Evolutionary conservation across 2,329 filamentous ascomycete species (phyloP).

Genomic region (Stachybotrys chartarum): DNA sequence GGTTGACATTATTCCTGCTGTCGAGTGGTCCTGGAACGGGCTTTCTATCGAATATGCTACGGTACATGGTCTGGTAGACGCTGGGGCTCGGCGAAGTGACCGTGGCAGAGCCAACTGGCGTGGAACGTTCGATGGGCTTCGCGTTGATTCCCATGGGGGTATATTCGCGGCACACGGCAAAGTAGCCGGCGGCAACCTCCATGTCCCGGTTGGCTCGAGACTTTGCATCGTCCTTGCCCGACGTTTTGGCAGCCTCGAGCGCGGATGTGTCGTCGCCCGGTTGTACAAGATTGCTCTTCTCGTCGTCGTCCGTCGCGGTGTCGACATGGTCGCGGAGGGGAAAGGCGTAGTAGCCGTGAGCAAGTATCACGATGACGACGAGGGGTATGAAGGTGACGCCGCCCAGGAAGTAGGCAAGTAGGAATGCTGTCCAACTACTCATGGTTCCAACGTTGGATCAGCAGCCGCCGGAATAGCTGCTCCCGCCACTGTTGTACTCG

Average conservation of each 20-base stretch:
- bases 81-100: conserved; percentile 78
- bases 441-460: conserved; percentile 26
- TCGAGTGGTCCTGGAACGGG: conserved; percentile 39
- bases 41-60: conserved; percentile 87
- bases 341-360: conserved; percentile 63
- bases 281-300: conserved; percentile 37
- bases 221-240: conserved; percentile 54
- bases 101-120: conserved; percentile 67
- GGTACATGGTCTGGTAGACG: conserved; percentile 97
- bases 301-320: conserved; percentile 16
- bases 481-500: not conserved
- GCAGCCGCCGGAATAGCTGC: not conserved
- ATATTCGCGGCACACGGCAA: conserved; percentile 91
- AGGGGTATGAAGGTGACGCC: conserved; percentile 84
- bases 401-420: conserved; percentile 75
- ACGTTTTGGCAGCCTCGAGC: conserved; percentile 54
- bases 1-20: conserved; percentile 37
- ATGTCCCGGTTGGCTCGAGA: conserved; percentile 50
- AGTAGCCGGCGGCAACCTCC: conserved; percentile 84
- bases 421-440: conserved; percentile 48
- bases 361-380: conserved; percentile 50
- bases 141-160: conserved; percentile 87
- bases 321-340: conserved; percentile 42
- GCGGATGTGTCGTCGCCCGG: conserved; percentile 58
- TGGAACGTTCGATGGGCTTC: conserved; percentile 81